Conservation (phyloP, 225 moss, liverwort and hornwort genomes). For the Polytrichum commune region DNA sequence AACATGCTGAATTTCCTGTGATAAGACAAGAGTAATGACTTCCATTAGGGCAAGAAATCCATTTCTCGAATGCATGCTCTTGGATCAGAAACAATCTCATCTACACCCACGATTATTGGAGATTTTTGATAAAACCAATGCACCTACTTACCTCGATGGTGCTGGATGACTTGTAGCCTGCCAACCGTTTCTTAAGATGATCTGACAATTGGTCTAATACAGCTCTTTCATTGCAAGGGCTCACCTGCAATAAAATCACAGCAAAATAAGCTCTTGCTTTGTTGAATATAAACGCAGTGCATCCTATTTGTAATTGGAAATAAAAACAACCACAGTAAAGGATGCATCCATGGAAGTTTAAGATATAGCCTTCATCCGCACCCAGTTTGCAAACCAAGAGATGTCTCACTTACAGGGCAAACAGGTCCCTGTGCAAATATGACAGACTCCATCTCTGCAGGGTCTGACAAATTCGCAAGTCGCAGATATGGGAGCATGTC, state of each 20-base stretch:
- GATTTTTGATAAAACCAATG: no score
- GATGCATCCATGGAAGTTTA: not conserved
- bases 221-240: slow-evolving; percentile 90
- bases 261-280: not conserved
- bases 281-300: not conserved
- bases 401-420: slow-evolving; percentile 61
- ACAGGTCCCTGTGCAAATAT: slow-evolving; percentile 87
- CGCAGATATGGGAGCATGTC: slow-evolving; percentile 94
- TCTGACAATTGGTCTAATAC: slow-evolving; percentile 72
- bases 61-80: not conserved
- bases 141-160: slow-evolving; percentile 47
- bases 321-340: not conserved
- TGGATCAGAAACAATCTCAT: slow-evolving; percentile 6
- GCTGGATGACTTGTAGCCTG: slow-evolving; percentile 76
- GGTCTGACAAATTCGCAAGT: slow-evolving; percentile 80
- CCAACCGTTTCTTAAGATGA: slow-evolving; percentile 68
- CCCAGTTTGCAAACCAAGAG: not conserved
- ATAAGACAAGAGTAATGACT: not conserved
- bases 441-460: slow-evolving; percentile 85
- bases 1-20: not conserved
- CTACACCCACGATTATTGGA: no score
- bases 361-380: not conserved
- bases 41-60: not conserved
- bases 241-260: slow-evolving; percentile 54
- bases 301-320: not conserved